Conservation (phyloP, 2,329 filamentous ascomycete genomes). For the Pyricularia sp. region DNA sequence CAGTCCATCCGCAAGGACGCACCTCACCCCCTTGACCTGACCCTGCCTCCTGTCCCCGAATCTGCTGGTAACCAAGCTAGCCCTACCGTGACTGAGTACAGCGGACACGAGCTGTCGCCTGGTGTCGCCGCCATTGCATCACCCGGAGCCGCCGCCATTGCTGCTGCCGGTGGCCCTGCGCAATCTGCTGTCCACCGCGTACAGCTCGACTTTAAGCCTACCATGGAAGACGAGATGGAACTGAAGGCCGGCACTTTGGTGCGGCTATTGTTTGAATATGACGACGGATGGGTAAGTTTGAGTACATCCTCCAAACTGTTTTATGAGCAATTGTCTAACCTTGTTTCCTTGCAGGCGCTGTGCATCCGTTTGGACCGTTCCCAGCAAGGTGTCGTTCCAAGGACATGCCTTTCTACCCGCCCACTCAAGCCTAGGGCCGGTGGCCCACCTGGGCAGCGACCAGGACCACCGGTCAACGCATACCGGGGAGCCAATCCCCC, state of each 20-base stretch:
- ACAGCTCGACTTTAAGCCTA: slow-evolving; percentile 88
- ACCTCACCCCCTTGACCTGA: slow-evolving; percentile 44
- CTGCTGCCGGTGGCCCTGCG: slow-evolving; percentile 50
- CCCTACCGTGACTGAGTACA: slow-evolving; percentile 55
- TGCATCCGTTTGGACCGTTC: slow-evolving; percentile 86
- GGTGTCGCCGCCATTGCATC: slow-evolving; percentile 35
- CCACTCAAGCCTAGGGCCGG: slow-evolving; percentile 76
- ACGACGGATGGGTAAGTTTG: slow-evolving; percentile 87
- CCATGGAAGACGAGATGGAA: slow-evolving; percentile 84
- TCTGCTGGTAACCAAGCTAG: slow-evolving; percentile 37
- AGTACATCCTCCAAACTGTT: background rate
- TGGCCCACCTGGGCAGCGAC: slow-evolving; percentile 20
- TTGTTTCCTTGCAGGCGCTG: slow-evolving; percentile 55
- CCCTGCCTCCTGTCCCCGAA: slow-evolving; percentile 27
- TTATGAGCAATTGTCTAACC: slow-evolving; percentile 17
- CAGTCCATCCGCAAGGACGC: slow-evolving; percentile 46
- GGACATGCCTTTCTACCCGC: slow-evolving; percentile 85
- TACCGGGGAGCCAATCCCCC: background rate
- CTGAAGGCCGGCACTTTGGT: slow-evolving; percentile 76
- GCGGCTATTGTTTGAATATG: slow-evolving; percentile 86
- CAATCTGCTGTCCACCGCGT: slow-evolving; percentile 73
- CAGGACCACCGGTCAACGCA: background rate
- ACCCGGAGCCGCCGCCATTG: slow-evolving; percentile 48
- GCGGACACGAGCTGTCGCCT: slow-evolving; percentile 42
- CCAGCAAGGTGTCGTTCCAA: slow-evolving; percentile 84